Percentiles rank a stretch among this genome's conserved stretches.
These are phyloP conservation scores for Boletus edulis DNA, from an alignment of 768 basidiomycete genomes.

Conservation along the genomic window DNA sequence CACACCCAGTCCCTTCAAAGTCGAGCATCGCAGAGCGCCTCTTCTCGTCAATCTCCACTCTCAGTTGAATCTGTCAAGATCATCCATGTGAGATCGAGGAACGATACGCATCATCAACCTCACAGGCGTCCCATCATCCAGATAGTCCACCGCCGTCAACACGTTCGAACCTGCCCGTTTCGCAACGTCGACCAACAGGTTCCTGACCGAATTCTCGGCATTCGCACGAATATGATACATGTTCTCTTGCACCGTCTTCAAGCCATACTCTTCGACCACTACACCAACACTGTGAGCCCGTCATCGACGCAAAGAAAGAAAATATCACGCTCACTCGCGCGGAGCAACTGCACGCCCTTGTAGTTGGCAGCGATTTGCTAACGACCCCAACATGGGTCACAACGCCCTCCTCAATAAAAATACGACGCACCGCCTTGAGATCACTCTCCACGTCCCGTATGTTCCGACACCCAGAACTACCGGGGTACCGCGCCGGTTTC, in stretches of 20 bases:
- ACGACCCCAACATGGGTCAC: too few species aligned
- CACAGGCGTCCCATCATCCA: constrained; percentile 87
- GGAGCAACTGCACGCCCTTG: constrained; percentile 85
- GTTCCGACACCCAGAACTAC: constrained; percentile 85
- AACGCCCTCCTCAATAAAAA: too few species aligned
- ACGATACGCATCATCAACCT: constrained; percentile 18
- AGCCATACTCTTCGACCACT: constrained; percentile 86
- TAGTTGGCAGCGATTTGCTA: constrained; percentile 92
- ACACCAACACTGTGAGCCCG: constrained; percentile 6
- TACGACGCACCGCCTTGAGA: constrained; percentile 69
- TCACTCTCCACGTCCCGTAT: constrained; percentile 90
- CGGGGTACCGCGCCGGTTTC: constrained; percentile 76
- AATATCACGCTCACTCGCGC: constrained; percentile 53
- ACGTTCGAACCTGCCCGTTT: constrained; percentile 63
- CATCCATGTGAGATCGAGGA: neutral
- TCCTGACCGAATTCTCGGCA: constrained; percentile 84
- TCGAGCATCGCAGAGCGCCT: constrained; percentile 81
- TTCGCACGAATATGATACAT: constrained; percentile 90
- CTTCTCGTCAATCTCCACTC: constrained; percentile 71
- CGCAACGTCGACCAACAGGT: constrained; percentile 72
- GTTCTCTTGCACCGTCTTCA: constrained; percentile 87
- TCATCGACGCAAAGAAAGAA: neutral
- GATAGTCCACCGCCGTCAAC: constrained; percentile 74
- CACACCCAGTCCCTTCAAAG: constrained; percentile 80
- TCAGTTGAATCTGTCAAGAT: constrained; percentile 59